Evolutionary conservation across 1,284 basidiomycete genomes (phyloP).

Genomic region (Jaminaea rosea): DNA sequence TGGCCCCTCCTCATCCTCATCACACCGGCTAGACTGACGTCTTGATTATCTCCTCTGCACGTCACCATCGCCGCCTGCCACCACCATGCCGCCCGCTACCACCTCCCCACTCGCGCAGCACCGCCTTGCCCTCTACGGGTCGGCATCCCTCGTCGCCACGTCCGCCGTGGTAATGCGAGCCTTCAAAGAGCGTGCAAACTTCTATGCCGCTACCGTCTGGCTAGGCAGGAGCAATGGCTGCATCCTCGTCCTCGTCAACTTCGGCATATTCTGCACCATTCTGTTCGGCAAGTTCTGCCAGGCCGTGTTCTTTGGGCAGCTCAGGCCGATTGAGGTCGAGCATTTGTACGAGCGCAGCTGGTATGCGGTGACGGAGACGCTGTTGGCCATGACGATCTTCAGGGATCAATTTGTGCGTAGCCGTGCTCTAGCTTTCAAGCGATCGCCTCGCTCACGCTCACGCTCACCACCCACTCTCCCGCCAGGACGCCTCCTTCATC

Average conservation of each 20-base stretch:
- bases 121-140: constrained; percentile 26
- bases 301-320: constrained; percentile 78
- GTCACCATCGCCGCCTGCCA: too few relatives aligned
- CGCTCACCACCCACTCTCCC: too few relatives aligned
- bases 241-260: constrained; percentile 65
- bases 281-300: constrained; percentile 69
- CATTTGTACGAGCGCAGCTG: constrained; percentile 88
- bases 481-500: constrained; percentile 82
- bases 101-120: constrained; percentile 13
- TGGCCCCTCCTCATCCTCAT: too few relatives aligned
- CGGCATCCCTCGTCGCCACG: constrained; percentile 21
- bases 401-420: constrained; percentile 55
- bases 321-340: constrained; percentile 84
- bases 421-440: too few relatives aligned
- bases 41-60: too few relatives aligned
- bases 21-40: too few relatives aligned
- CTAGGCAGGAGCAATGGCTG: constrained; percentile 76
- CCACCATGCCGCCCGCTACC: constrained; percentile 5
- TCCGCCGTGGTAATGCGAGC: constrained; percentile 54
- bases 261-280: constrained; percentile 69
- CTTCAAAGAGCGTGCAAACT: constrained; percentile 75
- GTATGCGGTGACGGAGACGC: constrained; percentile 93
- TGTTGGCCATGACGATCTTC: constrained; percentile 93
- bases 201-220: constrained; percentile 84
- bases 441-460: too few relatives aligned